phyloP scores from a whole-genome alignment of 306 rosid species.

The Dalbergia cultrata region DNA sequence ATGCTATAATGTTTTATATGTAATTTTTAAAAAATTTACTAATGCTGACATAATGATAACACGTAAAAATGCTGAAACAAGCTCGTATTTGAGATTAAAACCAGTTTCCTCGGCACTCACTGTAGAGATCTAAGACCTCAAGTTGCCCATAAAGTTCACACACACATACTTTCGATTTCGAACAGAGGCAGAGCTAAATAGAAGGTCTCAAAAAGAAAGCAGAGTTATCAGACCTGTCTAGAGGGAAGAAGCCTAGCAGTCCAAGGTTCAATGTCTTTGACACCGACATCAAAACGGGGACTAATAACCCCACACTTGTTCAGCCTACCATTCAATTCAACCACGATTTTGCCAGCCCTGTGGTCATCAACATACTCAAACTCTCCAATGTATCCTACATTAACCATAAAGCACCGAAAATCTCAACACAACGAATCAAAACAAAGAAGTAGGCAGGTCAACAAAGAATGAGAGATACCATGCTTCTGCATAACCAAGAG shows the following conservation, averaged over 20 bases:
- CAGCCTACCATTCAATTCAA: conserved; percentile 61
- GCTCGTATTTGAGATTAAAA: neutral
- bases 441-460: neutral
- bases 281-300: conserved; percentile 64
- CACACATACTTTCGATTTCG: neutral
- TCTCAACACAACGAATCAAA: neutral
- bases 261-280: conserved; percentile 60
- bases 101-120: neutral
- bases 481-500: conserved; percentile 62
- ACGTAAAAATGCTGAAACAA: neutral
- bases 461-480: conserved; percentile 16
- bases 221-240: conserved; percentile 48
- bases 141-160: neutral
- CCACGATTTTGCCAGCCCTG: conserved; percentile 61
- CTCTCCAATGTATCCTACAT: conserved; percentile 58
- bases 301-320: conserved; percentile 64
- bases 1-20: too few relatives aligned
- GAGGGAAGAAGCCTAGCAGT: conserved; percentile 66
- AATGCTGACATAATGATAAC: neutral
- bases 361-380: conserved; percentile 66
- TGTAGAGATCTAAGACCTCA: neutral
- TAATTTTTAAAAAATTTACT: neutral
- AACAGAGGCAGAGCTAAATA: neutral
- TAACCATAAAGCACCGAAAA: neutral
- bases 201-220: neutral